A percentile compares a stretch with the other conserved stretches of the same genome.
These are phyloP conservation scores for Colletotrichum limetticola DNA, from an alignment of 2,329 filamentous ascomycete species.

Conservation along the genomic window DNA sequence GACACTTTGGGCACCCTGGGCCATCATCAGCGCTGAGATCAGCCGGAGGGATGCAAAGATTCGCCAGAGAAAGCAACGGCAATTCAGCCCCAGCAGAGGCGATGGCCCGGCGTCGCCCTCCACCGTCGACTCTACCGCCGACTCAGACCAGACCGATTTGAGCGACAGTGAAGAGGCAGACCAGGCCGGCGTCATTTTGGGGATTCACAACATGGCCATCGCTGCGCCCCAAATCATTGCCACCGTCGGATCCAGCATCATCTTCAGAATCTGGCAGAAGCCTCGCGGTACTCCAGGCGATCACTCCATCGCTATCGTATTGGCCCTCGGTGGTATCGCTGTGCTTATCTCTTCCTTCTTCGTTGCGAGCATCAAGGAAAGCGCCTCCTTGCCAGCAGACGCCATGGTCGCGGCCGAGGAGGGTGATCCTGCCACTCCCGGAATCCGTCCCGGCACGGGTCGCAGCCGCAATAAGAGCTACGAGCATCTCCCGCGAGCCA, in stretches of 20 bases:
- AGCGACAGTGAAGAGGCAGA: conserved; percentile 70
- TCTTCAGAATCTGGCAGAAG: conserved; percentile 90
- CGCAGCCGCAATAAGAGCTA: conserved; percentile 52
- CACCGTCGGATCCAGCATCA: conserved; percentile 82
- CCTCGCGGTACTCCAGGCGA: conserved; percentile 86
- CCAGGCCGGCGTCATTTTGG: conserved; percentile 89
- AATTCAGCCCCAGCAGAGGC: conserved; percentile 32
- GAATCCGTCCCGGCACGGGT: conserved; percentile 42
- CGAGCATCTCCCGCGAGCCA: conserved; percentile 54
- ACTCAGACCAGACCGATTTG: conserved; percentile 27
- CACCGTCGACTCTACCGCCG: conserved; percentile 12
- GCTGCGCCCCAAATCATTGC: conserved; percentile 92
- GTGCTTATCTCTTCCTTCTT: conserved; percentile 82
- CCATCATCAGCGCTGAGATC: conserved; percentile 93
- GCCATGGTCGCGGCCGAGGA: conserved; percentile 55
- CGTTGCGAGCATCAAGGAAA: conserved; percentile 74
- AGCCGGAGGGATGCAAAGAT: conserved; percentile 77
- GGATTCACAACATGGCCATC: conserved; percentile 95
- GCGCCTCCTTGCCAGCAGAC: conserved; percentile 53
- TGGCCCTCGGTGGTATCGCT: conserved; percentile 84
- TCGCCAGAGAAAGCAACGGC: conserved; percentile 49
- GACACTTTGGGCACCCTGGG: conserved; percentile 94
- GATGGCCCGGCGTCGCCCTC: conserved; percentile 27
- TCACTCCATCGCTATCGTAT: conserved; percentile 85
- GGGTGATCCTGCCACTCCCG: conserved; percentile 44